phyloP scores from a whole-genome alignment of 352 stramenopile species.

The Globisporangium sylvaticum region DNA sequence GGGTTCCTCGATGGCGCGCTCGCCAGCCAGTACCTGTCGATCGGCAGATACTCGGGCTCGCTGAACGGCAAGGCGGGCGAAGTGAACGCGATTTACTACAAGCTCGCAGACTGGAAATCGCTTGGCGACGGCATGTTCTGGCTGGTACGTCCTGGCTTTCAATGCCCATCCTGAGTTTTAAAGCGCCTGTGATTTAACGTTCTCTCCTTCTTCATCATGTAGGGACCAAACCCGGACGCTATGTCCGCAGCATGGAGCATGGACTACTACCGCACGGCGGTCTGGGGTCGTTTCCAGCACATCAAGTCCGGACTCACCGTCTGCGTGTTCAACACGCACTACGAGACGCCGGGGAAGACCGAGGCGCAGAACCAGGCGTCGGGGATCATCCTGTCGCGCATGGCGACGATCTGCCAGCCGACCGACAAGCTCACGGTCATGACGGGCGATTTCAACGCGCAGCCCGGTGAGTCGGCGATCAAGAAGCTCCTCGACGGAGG shows the following conservation, averaged over 20 bases:
- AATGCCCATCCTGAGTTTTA: too few relatives aligned
- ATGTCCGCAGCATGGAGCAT: constrained; percentile 59
- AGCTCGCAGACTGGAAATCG: constrained; percentile 43
- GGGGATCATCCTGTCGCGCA: constrained; percentile 55
- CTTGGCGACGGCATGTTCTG: constrained; percentile 67
- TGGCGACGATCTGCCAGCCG: constrained; percentile 43
- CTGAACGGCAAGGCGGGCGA: constrained; percentile 54
- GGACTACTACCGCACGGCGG: constrained; percentile 68
- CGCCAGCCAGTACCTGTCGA: constrained; percentile 49
- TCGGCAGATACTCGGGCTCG: constrained; percentile 55
- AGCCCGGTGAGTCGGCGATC: constrained; percentile 59
- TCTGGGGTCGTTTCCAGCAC: constrained; percentile 73
- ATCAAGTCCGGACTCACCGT: constrained; percentile 48
- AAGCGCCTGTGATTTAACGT: not conserved
- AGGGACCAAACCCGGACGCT: constrained; percentile 43
- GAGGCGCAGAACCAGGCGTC: constrained; percentile 62
- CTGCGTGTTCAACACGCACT: constrained; percentile 81
- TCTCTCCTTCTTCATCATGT: not conserved
- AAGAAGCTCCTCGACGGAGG: constrained; percentile 41
- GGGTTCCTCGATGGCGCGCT: constrained; percentile 55
- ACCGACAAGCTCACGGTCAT: constrained; percentile 60
- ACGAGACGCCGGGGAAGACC: constrained; percentile 74
- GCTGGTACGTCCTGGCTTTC: constrained; percentile 26
- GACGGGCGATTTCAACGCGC: constrained; percentile 65
- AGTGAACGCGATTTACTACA: constrained; percentile 66